phyloP scores from a whole-genome alignment of 2,329 filamentous ascomycete genomes.

The Nigrospora osmanthi region DNA sequence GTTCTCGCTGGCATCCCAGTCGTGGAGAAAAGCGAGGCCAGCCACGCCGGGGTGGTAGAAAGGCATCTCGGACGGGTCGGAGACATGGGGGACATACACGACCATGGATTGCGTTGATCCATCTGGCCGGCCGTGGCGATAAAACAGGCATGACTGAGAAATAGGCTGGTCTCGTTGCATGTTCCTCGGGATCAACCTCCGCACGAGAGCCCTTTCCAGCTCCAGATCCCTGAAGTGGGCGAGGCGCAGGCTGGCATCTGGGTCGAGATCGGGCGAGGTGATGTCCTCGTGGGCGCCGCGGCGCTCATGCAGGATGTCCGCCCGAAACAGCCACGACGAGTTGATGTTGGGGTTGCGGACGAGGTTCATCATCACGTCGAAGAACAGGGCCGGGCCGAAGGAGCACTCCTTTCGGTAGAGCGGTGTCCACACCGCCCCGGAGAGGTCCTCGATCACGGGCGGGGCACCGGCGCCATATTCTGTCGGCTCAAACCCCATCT shows the following conservation, averaged over 20 bases:
- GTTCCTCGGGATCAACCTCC: slow-evolving; percentile 77
- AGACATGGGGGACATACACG: slow-evolving; percentile 70
- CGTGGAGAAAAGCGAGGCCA: slow-evolving; percentile 69
- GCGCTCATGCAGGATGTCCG: slow-evolving; percentile 55
- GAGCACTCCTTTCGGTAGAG: slow-evolving; percentile 49
- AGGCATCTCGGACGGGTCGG: slow-evolving; percentile 56
- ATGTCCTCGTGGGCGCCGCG: slow-evolving; percentile 24
- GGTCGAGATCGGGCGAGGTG: slow-evolving; percentile 23
- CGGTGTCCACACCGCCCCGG: slow-evolving; percentile 39
- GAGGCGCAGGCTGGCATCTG: slow-evolving; percentile 22
- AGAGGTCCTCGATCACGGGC: slow-evolving; percentile 25
- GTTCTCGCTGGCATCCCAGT: slow-evolving; percentile 38
- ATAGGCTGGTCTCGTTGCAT: slow-evolving; percentile 65
- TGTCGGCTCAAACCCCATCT: slow-evolving; percentile 26
- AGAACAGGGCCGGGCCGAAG: slow-evolving; percentile 57
- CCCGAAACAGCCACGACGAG: slow-evolving; percentile 68
- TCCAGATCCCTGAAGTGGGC: slow-evolving; percentile 36
- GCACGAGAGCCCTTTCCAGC: slow-evolving; percentile 59
- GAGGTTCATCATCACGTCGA: slow-evolving; percentile 63
- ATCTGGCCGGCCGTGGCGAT: slow-evolving; percentile 27
- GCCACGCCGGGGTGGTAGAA: slow-evolving; percentile 81
- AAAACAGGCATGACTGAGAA: slow-evolving; percentile 77
- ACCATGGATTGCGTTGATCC: slow-evolving; percentile 46
- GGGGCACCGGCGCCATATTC: slow-evolving; percentile 22
- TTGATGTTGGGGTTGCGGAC: slow-evolving; percentile 76